Base-by-base conservation (phyloP, 192 early-diverging fungal species). In the Coemansia sp. region DNA sequence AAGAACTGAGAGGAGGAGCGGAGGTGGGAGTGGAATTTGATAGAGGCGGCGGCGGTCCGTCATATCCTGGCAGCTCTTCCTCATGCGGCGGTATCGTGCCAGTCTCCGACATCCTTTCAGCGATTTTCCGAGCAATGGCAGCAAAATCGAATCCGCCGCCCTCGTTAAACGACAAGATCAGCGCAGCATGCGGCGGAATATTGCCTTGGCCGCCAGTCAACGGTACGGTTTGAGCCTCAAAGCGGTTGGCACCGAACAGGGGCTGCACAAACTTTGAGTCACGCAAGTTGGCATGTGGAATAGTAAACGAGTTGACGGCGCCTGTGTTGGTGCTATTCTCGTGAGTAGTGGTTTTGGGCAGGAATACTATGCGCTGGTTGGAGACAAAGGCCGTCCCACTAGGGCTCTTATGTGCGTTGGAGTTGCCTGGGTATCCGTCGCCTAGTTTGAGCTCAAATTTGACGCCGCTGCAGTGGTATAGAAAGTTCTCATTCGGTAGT, bases 401-500 rank as follows among this genome's bases (percentile, higher is more conserved):
- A 31, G 67, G 24, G 33, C 73, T 63, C 47, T 66, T 49, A 24
- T 63, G 52, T 22, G 67, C 38, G 12, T 70, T 54, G 5, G 67
- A 33, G 62, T 71, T 67, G 34, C 80, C 80, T 5, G 76, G 80
- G 68, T 83, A 83, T 20, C 65, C 64, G 44, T 69, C 66, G 42
- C 72, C 72, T 60, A 55, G 71, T 29, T 72, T 75, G n/a, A 83
- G 80, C 72, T 78, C 76, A 34, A 83, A 70, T 27, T 75, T 78
- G n/a, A 83, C 80, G 27, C 80, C 80, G 75, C 68, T 78, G 80
- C 76, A 78, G 41, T 83, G 80, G 70, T 83, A 83, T 15, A 83
- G 73, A 67, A 83, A 83, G 67, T 83, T 83, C 64, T 83, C 80
- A 22, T 67, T 70, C 1, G 76, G 80, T 12, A 78, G 70, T 8